phyloP scores from a whole-genome alignment of 371 early-diverging fungal genomes.

The Circinella minor region DNA sequence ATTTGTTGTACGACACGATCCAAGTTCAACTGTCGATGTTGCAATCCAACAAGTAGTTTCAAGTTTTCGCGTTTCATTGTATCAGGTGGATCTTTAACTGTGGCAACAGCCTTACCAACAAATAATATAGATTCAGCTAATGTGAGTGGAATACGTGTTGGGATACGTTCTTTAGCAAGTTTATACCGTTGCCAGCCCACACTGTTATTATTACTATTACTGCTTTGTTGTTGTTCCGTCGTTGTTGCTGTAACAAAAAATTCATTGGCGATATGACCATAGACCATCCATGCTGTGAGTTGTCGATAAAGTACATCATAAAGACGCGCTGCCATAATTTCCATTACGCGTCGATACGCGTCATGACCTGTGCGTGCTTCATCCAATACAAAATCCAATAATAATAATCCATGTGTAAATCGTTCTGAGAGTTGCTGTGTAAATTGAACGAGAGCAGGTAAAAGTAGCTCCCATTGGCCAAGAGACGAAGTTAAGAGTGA shows the following conservation, averaged over 20 bases:
- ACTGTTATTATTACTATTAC: background rate
- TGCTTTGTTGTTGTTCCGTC: background rate
- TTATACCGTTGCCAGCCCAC: slow-evolving; percentile 58
- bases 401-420: slow-evolving; percentile 58
- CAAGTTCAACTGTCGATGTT: slow-evolving; percentile 32
- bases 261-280: slow-evolving; percentile 72
- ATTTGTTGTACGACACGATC: slow-evolving; percentile 50
- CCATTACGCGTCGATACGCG: slow-evolving; percentile 55
- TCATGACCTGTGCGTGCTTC: slow-evolving; percentile 63
- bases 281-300: slow-evolving; percentile 75
- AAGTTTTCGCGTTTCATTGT: slow-evolving; percentile 49
- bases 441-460: slow-evolving; percentile 49
- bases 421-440: slow-evolving; percentile 25
- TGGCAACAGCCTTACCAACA: slow-evolving; percentile 75
- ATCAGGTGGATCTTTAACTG: slow-evolving; percentile 56
- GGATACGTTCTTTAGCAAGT: slow-evolving; percentile 53
- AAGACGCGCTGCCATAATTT: slow-evolving; percentile 55
- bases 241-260: slow-evolving; percentile 62
- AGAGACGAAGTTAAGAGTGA: slow-evolving; percentile 47
- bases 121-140: slow-evolving; percentile 71
- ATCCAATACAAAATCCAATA: slow-evolving; percentile 53
- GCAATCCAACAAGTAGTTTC: slow-evolving; percentile 32
- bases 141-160: slow-evolving; percentile 53
- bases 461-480: slow-evolving; percentile 43
- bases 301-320: slow-evolving; percentile 70